These are phyloP conservation scores for Pseudozyma hubeiensis DNA, from an alignment of 1,284 basidiomycete genomes.

Conservation along the genomic window DNA sequence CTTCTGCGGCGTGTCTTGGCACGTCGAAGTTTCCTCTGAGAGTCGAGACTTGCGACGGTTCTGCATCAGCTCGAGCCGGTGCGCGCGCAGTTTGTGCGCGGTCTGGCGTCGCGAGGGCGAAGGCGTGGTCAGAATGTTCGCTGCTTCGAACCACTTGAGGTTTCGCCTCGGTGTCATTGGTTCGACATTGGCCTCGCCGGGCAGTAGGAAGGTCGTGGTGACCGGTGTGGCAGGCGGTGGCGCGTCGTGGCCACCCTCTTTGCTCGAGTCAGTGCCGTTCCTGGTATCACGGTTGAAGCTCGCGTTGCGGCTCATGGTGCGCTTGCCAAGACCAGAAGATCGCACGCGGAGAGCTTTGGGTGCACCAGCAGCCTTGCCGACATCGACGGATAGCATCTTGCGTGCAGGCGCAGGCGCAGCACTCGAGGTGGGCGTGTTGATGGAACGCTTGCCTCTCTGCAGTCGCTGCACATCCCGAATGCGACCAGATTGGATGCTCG, in stretches of 20 bases:
- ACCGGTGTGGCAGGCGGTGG: constrained; percentile 40
- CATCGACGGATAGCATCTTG: constrained; percentile 46
- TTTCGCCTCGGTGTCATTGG: constrained; percentile 67
- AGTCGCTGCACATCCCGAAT: constrained; percentile 37
- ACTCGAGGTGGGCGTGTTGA: constrained; percentile 21
- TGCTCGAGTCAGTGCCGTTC: constrained; percentile 1
- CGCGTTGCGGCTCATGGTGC: constrained; percentile 43
- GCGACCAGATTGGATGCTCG: constrained; percentile 41
- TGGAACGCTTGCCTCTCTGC: constrained; percentile 42
- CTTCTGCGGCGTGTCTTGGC: constrained; percentile 45
- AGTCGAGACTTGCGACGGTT: constrained; percentile 38
- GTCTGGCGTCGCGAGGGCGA: constrained; percentile 44
- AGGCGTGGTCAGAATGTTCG: constrained; percentile 59
- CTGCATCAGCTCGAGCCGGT: constrained; percentile 47
- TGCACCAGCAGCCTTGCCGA: constrained; percentile 35
- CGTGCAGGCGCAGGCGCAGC: constrained; percentile 25
- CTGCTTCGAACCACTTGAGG: constrained; percentile 66
- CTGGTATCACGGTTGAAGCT: constrained; percentile 28
- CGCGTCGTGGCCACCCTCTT: constrained; percentile 7
- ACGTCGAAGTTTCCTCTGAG: constrained; percentile 40
- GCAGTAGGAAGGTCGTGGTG: constrained; percentile 11
- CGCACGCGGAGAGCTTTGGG: constrained; percentile 43
- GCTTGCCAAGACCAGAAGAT: constrained; percentile 39
- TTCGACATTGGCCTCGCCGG: constrained; percentile 19
- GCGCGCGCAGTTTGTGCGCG: constrained; percentile 29